Evolutionary conservation across 345 rosid species (phyloP).

Genomic region (Citrus reticulata): DNA sequence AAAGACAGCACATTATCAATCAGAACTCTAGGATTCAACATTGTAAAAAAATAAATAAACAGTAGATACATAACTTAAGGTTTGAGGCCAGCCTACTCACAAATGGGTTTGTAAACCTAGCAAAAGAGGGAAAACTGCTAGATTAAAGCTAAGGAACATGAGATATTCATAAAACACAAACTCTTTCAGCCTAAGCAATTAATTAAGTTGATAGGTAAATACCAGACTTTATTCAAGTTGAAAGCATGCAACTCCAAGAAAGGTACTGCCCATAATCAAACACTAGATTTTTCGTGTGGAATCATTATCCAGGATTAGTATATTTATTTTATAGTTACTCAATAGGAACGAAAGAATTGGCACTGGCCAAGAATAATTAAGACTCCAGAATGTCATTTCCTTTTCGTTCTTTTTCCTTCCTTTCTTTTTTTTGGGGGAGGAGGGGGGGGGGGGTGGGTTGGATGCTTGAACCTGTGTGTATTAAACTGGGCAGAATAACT

Average conservation of each 20-base stretch:
- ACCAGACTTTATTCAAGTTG: not conserved
- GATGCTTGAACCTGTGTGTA: not conserved
- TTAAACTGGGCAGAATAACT: not conserved
- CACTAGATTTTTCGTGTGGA: not conserved
- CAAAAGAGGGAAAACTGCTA: not conserved
- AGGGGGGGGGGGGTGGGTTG: no score
- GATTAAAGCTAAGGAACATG: not conserved
- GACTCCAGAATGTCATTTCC: not conserved
- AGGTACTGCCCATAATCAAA: not conserved
- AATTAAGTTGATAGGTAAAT: not conserved
- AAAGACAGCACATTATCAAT: slow-evolving; percentile 5
- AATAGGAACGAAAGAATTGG: not conserved
- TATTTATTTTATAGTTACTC: not conserved
- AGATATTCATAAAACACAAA: not conserved
- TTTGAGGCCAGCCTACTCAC: not conserved
- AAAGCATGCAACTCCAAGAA: not conserved
- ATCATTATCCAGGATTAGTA: not conserved
- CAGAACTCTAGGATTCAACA: not conserved
- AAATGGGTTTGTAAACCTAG: not conserved
- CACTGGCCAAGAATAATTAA: not conserved
- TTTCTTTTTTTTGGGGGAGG: no score
- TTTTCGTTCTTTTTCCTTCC: not conserved
- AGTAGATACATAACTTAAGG: not conserved
- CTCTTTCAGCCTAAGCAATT: not conserved
- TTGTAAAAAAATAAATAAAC: no score